Conservation (phyloP, 2,329 filamentous ascomycete genomes). For the Pseudocercospora cruenta region DNA sequence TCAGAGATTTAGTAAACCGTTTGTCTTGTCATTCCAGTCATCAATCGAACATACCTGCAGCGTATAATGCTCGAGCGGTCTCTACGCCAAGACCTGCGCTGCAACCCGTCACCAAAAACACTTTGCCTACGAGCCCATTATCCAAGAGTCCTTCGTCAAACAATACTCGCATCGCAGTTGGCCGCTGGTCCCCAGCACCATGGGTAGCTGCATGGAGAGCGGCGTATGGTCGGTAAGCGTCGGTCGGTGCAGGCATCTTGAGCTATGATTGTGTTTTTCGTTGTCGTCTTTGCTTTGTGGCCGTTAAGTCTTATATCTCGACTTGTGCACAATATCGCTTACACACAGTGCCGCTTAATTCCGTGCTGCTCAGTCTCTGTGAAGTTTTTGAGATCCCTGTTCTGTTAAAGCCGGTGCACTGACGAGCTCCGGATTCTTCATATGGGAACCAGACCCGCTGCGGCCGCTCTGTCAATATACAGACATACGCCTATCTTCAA, state of each 20-base stretch:
- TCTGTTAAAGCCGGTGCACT: neutral
- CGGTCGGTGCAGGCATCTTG: neutral
- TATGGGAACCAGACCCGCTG: neutral
- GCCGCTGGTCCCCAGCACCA: constrained; percentile 13
- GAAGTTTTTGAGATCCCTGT: neutral
- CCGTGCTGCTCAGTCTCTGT: neutral
- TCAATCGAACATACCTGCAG: neutral
- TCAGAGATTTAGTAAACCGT: neutral
- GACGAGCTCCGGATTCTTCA: neutral
- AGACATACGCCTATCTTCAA: neutral
- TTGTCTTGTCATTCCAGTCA: neutral
- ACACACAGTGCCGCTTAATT: neutral
- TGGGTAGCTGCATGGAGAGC: neutral
- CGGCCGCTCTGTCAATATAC: neutral
- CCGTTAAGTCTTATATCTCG: neutral
- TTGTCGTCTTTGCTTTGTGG: neutral
- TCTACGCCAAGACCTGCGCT: constrained; percentile 17
- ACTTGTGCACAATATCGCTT: neutral
- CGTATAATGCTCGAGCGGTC: constrained; percentile 13
- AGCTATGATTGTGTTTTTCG: neutral
- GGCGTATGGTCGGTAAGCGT: neutral
- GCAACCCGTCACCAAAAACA: constrained; percentile 17
- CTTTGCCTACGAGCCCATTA: constrained; percentile 11
- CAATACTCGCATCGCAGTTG: constrained; percentile 15
- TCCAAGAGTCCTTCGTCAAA: constrained; percentile 13